Conservation (phyloP, 1,139 yeast species). For the Nematodospora anomalae region DNA sequence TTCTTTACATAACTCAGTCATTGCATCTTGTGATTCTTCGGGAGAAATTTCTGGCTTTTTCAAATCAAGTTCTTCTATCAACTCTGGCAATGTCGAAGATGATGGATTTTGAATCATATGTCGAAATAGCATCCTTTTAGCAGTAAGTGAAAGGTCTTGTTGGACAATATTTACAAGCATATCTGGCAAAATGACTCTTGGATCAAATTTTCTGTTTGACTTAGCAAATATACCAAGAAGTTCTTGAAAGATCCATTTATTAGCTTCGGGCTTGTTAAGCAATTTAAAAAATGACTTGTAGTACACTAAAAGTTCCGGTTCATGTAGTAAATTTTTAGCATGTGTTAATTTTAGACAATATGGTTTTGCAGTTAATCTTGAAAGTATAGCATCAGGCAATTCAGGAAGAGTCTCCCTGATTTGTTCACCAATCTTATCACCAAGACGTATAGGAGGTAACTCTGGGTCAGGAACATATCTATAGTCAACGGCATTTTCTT, state of each 20-base stretch:
- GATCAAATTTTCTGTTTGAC: slow-evolving; percentile 41
- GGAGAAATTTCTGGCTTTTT: slow-evolving; percentile 31
- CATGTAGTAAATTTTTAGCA: slow-evolving; percentile 60
- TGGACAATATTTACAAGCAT: slow-evolving; percentile 27
- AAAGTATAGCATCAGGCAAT: slow-evolving; percentile 62
- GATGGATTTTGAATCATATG: slow-evolving; percentile 55
- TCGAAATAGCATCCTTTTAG: slow-evolving; percentile 64
- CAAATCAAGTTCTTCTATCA: slow-evolving; percentile 61
- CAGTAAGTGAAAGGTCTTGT: slow-evolving; percentile 40
- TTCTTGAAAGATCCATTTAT: slow-evolving; percentile 86
- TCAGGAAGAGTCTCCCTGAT: slow-evolving; percentile 51
- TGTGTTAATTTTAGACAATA: slow-evolving; percentile 67
- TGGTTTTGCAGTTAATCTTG: slow-evolving; percentile 49
- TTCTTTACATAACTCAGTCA: slow-evolving; percentile 51
- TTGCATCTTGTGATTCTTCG: slow-evolving; percentile 42
- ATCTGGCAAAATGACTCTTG: slow-evolving; percentile 29
- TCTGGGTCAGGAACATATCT: slow-evolving; percentile 96
- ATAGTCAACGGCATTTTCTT: slow-evolving; percentile 84
- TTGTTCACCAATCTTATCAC: slow-evolving; percentile 31
- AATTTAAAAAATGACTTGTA: slow-evolving; percentile 46
- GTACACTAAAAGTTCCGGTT: slow-evolving; percentile 46
- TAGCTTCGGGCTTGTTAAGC: slow-evolving; percentile 39
- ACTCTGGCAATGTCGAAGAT: slow-evolving; percentile 29
- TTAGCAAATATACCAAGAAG: slow-evolving; percentile 68
- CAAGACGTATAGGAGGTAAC: slow-evolving; percentile 58